These are phyloP conservation scores for Leccinum longicurvipes DNA, from an alignment of 768 basidiomycete species.

Conservation along the genomic window DNA sequence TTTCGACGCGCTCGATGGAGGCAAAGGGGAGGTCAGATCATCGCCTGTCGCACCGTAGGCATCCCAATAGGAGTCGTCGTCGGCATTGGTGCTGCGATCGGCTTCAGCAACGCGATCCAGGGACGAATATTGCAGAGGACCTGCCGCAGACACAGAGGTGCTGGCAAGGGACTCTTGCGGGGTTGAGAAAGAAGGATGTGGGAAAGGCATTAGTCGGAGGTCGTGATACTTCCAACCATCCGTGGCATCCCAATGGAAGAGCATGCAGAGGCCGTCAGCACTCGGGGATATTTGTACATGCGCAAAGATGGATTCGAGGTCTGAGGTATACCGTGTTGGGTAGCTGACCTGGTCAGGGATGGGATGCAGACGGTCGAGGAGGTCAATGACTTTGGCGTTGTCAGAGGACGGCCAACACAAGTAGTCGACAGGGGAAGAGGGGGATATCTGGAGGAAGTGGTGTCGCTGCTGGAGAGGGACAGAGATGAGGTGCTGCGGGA, in stretches of 20 bases:
- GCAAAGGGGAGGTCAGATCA: conserved; percentile 21
- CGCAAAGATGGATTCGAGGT: conserved; percentile 52
- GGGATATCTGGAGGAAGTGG: conserved; percentile 54
- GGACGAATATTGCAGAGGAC: background rate
- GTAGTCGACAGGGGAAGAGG: conserved; percentile 51
- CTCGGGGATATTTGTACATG: conserved; percentile 48
- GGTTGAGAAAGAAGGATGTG: conserved; percentile 35
- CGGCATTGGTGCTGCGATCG: conserved; percentile 28
- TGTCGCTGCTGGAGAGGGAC: conserved; percentile 59
- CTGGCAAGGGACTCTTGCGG: conserved; percentile 25
- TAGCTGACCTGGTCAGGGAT: conserved; percentile 29
- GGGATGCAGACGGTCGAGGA: conserved; percentile 40
- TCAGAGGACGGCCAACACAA: conserved; percentile 61
- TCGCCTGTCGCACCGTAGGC: conserved; percentile 47
- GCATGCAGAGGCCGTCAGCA: conserved; percentile 46
- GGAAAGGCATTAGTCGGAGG: conserved; percentile 67
- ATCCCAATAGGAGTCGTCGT: conserved; percentile 65
- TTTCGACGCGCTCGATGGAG: conserved; percentile 16
- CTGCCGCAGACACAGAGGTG: conserved; percentile 20
- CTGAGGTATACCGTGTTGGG: conserved; percentile 39
- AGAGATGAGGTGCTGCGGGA: conserved; percentile 64
- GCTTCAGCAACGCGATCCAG: background rate
- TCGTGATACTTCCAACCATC: conserved; percentile 71
- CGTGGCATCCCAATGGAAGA: conserved; percentile 63
- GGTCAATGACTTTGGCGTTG: conserved; percentile 35